phyloP scores from a whole-genome alignment of 2,329 filamentous ascomycete genomes.

The Xylariaceae sp. region DNA sequence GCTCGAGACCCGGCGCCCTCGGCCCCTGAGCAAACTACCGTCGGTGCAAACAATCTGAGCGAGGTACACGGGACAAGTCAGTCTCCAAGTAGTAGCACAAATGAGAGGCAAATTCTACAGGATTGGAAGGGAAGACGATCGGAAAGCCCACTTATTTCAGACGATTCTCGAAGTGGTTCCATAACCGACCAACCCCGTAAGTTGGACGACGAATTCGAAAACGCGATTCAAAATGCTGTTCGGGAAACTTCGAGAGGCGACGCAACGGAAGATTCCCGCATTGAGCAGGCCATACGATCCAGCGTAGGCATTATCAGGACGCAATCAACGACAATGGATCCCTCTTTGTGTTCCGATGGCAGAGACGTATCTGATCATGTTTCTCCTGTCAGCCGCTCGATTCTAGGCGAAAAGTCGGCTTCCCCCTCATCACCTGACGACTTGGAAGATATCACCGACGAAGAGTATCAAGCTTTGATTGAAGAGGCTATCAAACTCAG shows the following conservation, averaged over 20 bases:
- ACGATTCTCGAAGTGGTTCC: conserved; percentile 16
- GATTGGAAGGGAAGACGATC: conserved; percentile 38
- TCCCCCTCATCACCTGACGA: conserved; percentile 30
- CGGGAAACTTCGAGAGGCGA: conserved; percentile 65
- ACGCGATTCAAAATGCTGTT: conserved; percentile 66
- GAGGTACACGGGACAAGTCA: conserved; percentile 41
- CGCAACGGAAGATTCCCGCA: conserved; percentile 59
- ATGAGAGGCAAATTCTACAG: conserved; percentile 48
- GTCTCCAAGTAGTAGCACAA: conserved; percentile 45
- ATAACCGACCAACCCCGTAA: conserved; percentile 14
- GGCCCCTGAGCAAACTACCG: conserved; percentile 16
- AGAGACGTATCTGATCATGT: conserved; percentile 3
- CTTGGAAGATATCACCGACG: conserved; percentile 45
- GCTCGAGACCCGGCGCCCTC: conserved; percentile 30
- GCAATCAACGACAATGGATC: conserved; percentile 24
- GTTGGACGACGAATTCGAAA: conserved; percentile 61
- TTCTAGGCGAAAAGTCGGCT: conserved; percentile 10
- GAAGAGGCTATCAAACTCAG: conserved; percentile 53
- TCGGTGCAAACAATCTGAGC: conserved; percentile 7
- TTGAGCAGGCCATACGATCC: conserved; percentile 69
- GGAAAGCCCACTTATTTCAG: conserved; percentile 21
- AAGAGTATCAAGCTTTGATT: conserved; percentile 53
- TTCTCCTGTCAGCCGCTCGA: conserved; percentile 23
- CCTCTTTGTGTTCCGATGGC: conserved; percentile 12
- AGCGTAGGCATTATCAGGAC: conserved; percentile 55